phyloP scores from a whole-genome alignment of 2,329 filamentous ascomycete genomes.

The Ophiocordyceps robertsii region DNA sequence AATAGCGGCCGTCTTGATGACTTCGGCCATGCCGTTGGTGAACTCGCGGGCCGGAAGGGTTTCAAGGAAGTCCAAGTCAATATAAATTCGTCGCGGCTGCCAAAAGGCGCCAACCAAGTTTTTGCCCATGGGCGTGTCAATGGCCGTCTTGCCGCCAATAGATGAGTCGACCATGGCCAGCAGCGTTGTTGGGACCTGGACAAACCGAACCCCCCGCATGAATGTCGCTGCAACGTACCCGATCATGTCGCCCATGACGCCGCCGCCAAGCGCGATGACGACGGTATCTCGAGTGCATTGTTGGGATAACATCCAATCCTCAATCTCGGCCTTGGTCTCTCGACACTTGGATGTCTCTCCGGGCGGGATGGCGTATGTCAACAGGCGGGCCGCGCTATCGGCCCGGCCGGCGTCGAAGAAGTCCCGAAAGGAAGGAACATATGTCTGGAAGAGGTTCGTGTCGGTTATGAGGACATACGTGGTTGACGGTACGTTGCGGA shows the following conservation, averaged over 20 bases:
- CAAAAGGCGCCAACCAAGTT: slow-evolving; percentile 94
- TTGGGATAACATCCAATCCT: slow-evolving; percentile 91
- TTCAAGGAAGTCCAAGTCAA: slow-evolving; percentile 84
- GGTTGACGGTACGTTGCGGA: slow-evolving; percentile 64
- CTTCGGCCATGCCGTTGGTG: slow-evolving; percentile 98
- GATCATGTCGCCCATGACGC: slow-evolving; percentile 96
- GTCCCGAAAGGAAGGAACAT: slow-evolving; percentile 61
- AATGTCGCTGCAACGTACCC: slow-evolving; percentile 96
- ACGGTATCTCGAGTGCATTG: slow-evolving; percentile 92
- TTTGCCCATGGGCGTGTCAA: slow-evolving; percentile 91
- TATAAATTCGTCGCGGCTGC: slow-evolving; percentile 89
- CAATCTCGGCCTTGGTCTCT: slow-evolving; percentile 86
- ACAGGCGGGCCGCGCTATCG: slow-evolving; percentile 44
- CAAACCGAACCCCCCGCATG: slow-evolving; percentile 93
- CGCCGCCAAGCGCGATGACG: slow-evolving; percentile 85
- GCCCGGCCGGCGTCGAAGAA: slow-evolving; percentile 17
- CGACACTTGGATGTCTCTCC: slow-evolving; percentile 90
- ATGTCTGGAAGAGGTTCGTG: slow-evolving; percentile 73
- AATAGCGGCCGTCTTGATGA: slow-evolving; percentile 94
- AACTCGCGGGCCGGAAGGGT: slow-evolving; percentile 85
- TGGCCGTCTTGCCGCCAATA: slow-evolving; percentile 96
- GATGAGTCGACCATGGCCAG: slow-evolving; percentile 97
- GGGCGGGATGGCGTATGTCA: slow-evolving; percentile 77
- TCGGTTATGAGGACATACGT: slow-evolving; percentile 97
- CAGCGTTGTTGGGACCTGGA: slow-evolving; percentile 90